These are phyloP conservation scores for Cordyceps cateniannulata DNA, from an alignment of 2,329 filamentous ascomycete species.

Conservation along the genomic window DNA sequence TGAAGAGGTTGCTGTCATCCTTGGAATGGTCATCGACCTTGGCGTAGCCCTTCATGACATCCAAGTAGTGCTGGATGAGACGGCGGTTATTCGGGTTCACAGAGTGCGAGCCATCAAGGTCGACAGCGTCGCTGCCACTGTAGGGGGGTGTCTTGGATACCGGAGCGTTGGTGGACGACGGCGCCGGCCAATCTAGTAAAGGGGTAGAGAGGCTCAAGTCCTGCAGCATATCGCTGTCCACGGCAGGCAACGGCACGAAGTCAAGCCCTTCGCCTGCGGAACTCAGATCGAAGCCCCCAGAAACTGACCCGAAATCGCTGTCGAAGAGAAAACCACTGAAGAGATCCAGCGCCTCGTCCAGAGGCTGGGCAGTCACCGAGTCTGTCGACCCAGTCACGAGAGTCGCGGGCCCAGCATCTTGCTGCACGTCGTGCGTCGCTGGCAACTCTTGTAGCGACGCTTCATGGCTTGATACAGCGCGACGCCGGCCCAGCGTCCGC, in stretches of 20 bases:
- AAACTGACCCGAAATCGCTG: constrained; percentile 3
- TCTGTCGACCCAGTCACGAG: neutral
- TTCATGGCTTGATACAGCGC: neutral
- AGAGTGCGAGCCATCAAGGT: neutral
- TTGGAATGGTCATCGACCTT: constrained; percentile 16
- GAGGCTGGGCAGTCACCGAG: neutral
- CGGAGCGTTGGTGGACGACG: neutral
- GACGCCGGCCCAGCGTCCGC: constrained; percentile 7
- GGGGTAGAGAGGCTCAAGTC: neutral
- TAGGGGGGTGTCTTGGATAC: neutral
- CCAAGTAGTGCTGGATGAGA: constrained; percentile 16
- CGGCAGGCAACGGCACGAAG: constrained; percentile 13
- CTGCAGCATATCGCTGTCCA: constrained; percentile 9
- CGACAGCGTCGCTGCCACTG: neutral
- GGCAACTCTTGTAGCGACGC: too few relatives aligned
- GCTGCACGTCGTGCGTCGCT: too few relatives aligned
- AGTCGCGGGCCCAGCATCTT: neutral
- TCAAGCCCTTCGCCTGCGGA: constrained; percentile 15
- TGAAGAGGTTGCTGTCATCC: constrained; percentile 15
- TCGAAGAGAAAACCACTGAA: neutral
- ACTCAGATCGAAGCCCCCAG: constrained; percentile 10
- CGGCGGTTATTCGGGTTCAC: constrained; percentile 13
- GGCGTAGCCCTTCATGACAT: constrained; percentile 17
- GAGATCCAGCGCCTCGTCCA: neutral
- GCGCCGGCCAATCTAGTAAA: neutral